These are phyloP conservation scores for Apostasia shenzhenica DNA, from an alignment of 106 monocot genomes.

Conservation along the genomic window DNA sequence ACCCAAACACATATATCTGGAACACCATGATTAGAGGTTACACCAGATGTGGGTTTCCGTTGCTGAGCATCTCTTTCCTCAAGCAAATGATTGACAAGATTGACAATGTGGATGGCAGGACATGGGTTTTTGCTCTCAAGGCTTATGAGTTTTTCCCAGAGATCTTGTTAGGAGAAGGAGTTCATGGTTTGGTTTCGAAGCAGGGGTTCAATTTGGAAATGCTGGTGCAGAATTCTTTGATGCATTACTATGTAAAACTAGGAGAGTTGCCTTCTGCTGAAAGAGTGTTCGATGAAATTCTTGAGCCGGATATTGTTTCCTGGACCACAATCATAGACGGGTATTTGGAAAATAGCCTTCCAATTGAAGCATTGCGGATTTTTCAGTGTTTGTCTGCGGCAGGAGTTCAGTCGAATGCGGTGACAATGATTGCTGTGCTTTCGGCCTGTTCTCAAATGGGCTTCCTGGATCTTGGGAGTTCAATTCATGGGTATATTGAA, in stretches of 20 bases:
- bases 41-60: conserved; percentile 13
- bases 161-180: conserved; percentile 10
- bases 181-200: conserved; percentile 32
- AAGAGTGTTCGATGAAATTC: conserved; percentile 33
- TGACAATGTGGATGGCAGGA: conserved; percentile 29
- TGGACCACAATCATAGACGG: conserved; percentile 79
- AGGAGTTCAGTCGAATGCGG: conserved; percentile 28
- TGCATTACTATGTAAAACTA: conserved; percentile 37
- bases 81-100: conserved; percentile 13
- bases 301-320: conserved; percentile 54
- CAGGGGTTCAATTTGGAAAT: conserved; percentile 27
- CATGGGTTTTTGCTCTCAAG: conserved; percentile 55
- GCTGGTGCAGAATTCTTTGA: conserved; percentile 38
- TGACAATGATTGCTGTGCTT: conserved; percentile 49
- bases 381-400: conserved; percentile 28
- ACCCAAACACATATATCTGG: conserved; percentile 47
- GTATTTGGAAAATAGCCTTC: conserved; percentile 17
- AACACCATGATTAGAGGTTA: conserved; percentile 62
- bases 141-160: conserved; percentile 20
- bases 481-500: conserved; percentile 27
- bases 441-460: conserved; percentile 49
- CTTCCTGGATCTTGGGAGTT: conserved; percentile 25
- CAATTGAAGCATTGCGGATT: conserved; percentile 22
- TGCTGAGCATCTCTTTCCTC: conserved; percentile 17
- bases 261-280: conserved; percentile 13